Conservation (phyloP, 352 stramenopile genomes). For the Phytopythium sindhum region DNA sequence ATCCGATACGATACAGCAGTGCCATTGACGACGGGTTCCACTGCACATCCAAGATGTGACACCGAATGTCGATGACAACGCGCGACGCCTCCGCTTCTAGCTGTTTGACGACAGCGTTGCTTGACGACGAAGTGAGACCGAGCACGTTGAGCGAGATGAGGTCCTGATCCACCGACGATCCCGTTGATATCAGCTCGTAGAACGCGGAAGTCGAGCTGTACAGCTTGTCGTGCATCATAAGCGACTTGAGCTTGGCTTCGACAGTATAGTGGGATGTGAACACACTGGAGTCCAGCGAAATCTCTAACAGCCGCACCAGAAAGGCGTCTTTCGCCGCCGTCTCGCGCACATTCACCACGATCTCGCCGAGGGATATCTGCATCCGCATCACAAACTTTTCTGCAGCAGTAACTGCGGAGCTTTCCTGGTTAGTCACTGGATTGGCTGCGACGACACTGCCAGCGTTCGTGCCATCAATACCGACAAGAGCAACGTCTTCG, state of each 20-base stretch:
- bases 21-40: conserved; percentile 85
- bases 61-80: conserved; percentile 51
- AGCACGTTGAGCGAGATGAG: conserved; percentile 10
- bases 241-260: conserved; percentile 44
- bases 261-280: conserved; percentile 49
- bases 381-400: conserved; percentile 54
- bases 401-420: neutral
- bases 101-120: neutral
- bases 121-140: neutral
- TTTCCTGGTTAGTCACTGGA: too few species aligned
- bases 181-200: conserved; percentile 68
- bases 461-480: neutral
- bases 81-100: conserved; percentile 16
- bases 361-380: conserved; percentile 43
- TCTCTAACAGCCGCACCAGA: conserved; percentile 37
- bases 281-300: conserved; percentile 37
- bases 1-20: conserved; percentile 66
- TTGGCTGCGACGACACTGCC: neutral
- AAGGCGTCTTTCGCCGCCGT: conserved; percentile 47
- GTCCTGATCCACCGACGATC: conserved; percentile 10
- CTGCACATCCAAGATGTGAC: conserved; percentile 73
- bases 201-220: conserved; percentile 46
- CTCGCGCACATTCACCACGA: conserved; percentile 56
- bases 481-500: neutral
- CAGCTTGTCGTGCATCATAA: conserved; percentile 72